phyloP scores from a whole-genome alignment of 1,139 yeast species.

The Diutina catenulata region DNA sequence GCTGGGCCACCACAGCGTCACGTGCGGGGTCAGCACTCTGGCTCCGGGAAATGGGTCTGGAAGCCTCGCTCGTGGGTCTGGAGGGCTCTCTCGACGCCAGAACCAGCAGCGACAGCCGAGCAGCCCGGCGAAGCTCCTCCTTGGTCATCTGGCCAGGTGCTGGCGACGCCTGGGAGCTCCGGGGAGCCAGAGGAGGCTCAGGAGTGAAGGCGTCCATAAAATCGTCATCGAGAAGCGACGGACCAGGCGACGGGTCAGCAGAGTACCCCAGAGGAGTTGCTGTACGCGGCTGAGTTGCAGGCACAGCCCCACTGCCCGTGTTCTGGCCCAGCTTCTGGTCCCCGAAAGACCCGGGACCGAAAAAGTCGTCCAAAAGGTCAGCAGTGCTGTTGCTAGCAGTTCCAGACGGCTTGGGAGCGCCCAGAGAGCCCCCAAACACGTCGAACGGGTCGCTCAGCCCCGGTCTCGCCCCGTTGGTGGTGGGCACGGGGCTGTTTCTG shows the following conservation, averaged over 20 bases:
- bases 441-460: not conserved
- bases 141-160: slow-evolving; percentile 3
- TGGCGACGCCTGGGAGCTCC: not conserved
- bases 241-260: slow-evolving; percentile 9
- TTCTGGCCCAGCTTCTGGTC: slow-evolving; percentile 2
- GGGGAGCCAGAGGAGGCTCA: not conserved
- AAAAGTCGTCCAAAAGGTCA: slow-evolving; percentile 2
- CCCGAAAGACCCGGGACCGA: not conserved
- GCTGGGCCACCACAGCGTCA: slow-evolving; percentile 55
- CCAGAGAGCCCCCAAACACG: not conserved
- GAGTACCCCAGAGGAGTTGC: slow-evolving; percentile 7
- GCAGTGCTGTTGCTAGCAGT: slow-evolving; percentile 10
- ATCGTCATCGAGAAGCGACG: slow-evolving; percentile 28
- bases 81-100: not conserved
- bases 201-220: slow-evolving; percentile 26
- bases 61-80: not conserved
- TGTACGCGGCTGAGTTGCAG: not conserved
- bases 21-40: not conserved
- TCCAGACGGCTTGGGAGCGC: slow-evolving; percentile 13
- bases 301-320: slow-evolving; percentile 1
- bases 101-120: not conserved
- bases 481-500: not conserved
- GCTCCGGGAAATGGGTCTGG: not conserved
- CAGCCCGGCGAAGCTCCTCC: slow-evolving; percentile 5
- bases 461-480: not conserved